A percentile compares a stretch with the other conserved stretches of the same genome.
Evolutionary conservation across 2,329 filamentous ascomycete genomes (phyloP).

Genomic region (Fusarium napiforme): DNA sequence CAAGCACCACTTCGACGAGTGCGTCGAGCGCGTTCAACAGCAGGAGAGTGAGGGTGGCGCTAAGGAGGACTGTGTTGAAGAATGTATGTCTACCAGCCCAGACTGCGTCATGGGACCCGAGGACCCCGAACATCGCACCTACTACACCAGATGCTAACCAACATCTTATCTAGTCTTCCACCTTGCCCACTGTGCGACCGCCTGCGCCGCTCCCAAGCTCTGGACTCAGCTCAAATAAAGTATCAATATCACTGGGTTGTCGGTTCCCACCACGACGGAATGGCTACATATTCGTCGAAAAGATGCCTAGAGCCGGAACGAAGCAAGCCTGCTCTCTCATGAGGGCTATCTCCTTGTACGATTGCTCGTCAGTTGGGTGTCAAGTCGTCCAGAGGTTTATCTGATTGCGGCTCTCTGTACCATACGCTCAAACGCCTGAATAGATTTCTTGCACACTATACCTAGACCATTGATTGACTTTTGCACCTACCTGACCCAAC

Average conservation of each 20-base stretch:
- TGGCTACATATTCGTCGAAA: slow-evolving; percentile 40
- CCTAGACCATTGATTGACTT: slow-evolving; percentile 19
- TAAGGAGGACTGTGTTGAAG: slow-evolving; percentile 97
- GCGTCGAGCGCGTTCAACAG: slow-evolving; percentile 85
- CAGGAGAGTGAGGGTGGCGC: slow-evolving; percentile 75
- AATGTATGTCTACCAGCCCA: slow-evolving; percentile 73
- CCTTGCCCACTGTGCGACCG: slow-evolving; percentile 92
- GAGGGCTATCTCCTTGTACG: slow-evolving; percentile 38
- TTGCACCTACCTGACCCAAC: not conserved
- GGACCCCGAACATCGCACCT: not conserved
- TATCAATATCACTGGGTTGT: slow-evolving; percentile 22
- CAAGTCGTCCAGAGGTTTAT: slow-evolving; percentile 29
- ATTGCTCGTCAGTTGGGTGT: slow-evolving; percentile 40
- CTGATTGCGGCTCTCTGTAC: slow-evolving; percentile 44
- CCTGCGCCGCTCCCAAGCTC: slow-evolving; percentile 96
- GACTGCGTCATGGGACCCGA: slow-evolving; percentile 14
- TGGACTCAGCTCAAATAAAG: slow-evolving; percentile 91
- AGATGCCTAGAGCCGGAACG: slow-evolving; percentile 40
- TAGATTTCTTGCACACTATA: slow-evolving; percentile 43
- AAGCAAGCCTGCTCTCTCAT: slow-evolving; percentile 29
- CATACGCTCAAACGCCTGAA: slow-evolving; percentile 49
- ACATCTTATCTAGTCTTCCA: slow-evolving; percentile 85
- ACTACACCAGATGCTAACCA: slow-evolving; percentile 25
- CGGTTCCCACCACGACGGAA: slow-evolving; percentile 38
- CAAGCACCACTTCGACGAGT: slow-evolving; percentile 99